phyloP scores from a whole-genome alignment of 2,329 filamentous ascomycete genomes.

The Penicillium corylophilum region DNA sequence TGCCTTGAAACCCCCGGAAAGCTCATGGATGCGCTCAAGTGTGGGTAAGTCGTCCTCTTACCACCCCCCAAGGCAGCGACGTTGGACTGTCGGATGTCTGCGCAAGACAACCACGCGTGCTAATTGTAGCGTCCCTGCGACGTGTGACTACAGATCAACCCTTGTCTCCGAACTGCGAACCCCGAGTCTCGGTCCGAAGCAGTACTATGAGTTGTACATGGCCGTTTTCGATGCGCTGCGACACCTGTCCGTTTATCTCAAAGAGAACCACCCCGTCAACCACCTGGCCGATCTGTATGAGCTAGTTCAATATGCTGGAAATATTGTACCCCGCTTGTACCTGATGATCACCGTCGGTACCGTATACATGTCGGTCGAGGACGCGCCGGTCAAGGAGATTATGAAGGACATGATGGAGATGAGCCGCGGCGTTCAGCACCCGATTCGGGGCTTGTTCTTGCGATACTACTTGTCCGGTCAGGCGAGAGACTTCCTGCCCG shows the following conservation, averaged over 20 bases:
- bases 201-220: conserved; percentile 99
- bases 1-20: conserved; percentile 96
- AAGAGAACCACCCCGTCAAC: conserved; percentile 95
- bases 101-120: conserved; percentile 10
- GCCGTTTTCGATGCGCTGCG: conserved; percentile 96
- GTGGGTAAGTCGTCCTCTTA: conserved; percentile 69
- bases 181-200: conserved; percentile 94
- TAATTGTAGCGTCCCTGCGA: conserved; percentile 12
- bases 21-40: conserved; percentile 99
- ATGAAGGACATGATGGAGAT: conserved; percentile 99
- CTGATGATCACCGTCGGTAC: conserved; percentile 99
- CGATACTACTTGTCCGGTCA: conserved; percentile 96
- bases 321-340: conserved; percentile 93
- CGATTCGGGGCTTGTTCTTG: conserved; percentile 89
- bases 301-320: conserved; percentile 95
- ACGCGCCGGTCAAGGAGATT: conserved; percentile 97
- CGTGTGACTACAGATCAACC: conserved; percentile 69
- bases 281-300: conserved; percentile 98
- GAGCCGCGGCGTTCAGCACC: conserved; percentile 96
- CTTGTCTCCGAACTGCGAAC: conserved; percentile 97
- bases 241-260: conserved; percentile 92
- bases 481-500: conserved; percentile 83
- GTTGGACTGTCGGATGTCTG: conserved; percentile 4
- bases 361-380: conserved; percentile 97
- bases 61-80: conserved; percentile 26